Conservation (phyloP, 1,284 basidiomycete genomes). For the Ceratobasidium sp. region DNA sequence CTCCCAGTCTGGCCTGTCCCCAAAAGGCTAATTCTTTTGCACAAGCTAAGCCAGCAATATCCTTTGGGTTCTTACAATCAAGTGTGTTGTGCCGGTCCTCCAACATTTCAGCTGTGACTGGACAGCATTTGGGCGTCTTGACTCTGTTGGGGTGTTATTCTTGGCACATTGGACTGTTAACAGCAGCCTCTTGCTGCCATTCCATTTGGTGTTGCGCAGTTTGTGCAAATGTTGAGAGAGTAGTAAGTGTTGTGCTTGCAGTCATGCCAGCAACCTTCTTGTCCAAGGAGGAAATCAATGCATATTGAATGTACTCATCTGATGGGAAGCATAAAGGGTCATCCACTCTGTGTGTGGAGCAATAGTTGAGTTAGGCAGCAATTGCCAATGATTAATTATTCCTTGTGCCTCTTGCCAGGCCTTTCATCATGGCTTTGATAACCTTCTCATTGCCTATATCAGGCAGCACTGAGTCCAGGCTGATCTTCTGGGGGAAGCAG, state of each 20-base stretch:
- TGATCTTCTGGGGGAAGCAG: too few relatives aligned
- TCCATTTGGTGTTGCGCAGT: constrained; percentile 42
- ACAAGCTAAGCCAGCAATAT: background rate
- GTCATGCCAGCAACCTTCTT: too few relatives aligned
- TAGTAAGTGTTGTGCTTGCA: too few relatives aligned
- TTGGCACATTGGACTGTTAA: constrained; percentile 44
- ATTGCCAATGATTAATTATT: constrained; percentile 1
- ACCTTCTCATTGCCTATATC: too few relatives aligned
- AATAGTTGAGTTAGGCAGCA: background rate
- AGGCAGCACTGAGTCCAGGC: too few relatives aligned
- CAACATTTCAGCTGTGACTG: background rate
- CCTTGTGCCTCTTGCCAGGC: background rate
- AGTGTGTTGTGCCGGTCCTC: background rate
- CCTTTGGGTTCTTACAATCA: background rate
- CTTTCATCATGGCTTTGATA: too few relatives aligned
- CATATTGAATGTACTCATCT: too few relatives aligned
- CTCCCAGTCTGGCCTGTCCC: constrained; percentile 28
- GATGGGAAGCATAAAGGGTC: too few relatives aligned
- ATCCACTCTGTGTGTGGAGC: constrained; percentile 37
- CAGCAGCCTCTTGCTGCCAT: constrained; percentile 42
- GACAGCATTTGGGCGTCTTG: background rate
- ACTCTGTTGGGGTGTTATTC: constrained; percentile 44
- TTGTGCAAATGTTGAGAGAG: too few relatives aligned
- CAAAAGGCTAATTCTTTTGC: constrained; percentile 34
- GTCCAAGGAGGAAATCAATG: too few relatives aligned